Evolutionary conservation across 2,329 filamentous ascomycete genomes (phyloP).

Genomic region (Aphanocladium album): DNA sequence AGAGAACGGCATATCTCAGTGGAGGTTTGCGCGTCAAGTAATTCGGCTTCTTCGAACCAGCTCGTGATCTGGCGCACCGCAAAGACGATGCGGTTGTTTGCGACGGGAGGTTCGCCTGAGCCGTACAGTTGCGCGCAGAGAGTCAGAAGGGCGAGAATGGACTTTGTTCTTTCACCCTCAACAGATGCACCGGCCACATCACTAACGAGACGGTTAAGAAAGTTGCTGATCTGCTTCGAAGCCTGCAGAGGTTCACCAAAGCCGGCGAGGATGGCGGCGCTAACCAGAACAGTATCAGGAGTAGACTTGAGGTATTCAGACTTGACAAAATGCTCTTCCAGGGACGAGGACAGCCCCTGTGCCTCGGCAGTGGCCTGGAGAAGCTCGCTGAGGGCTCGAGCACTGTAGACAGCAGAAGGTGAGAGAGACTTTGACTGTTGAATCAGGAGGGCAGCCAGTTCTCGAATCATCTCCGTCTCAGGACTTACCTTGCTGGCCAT

Average conservation of each 20-base stretch:
- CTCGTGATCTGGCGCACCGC: constrained; percentile 72
- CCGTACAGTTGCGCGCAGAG: constrained; percentile 49
- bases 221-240: constrained; percentile 45
- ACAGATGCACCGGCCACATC: constrained; percentile 49
- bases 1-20: constrained; percentile 53
- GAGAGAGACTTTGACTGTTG: constrained; percentile 37
- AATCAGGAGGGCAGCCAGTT: constrained; percentile 40
- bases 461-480: constrained; percentile 33
- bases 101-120: constrained; percentile 48
- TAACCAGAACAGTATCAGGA: constrained; percentile 42
- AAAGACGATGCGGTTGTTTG: constrained; percentile 70
- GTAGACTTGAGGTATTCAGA: constrained; percentile 43
- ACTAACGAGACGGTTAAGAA: constrained; percentile 57
- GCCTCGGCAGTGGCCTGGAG: constrained; percentile 42
- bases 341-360: constrained; percentile 39
- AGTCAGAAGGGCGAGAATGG: constrained; percentile 50
- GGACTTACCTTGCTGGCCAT: constrained; percentile 27
- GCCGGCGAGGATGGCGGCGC: constrained; percentile 46
- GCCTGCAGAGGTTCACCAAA: constrained; percentile 45
- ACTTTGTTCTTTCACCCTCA: constrained; percentile 39
- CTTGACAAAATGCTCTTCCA: constrained; percentile 44
- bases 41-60: constrained; percentile 56
- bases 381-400: constrained; percentile 47
- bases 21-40: constrained; percentile 39
- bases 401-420: constrained; percentile 45